These are phyloP conservation scores for Closterium sp. DNA, from an alignment of 139 green algal species.

Conservation along the genomic window DNA sequence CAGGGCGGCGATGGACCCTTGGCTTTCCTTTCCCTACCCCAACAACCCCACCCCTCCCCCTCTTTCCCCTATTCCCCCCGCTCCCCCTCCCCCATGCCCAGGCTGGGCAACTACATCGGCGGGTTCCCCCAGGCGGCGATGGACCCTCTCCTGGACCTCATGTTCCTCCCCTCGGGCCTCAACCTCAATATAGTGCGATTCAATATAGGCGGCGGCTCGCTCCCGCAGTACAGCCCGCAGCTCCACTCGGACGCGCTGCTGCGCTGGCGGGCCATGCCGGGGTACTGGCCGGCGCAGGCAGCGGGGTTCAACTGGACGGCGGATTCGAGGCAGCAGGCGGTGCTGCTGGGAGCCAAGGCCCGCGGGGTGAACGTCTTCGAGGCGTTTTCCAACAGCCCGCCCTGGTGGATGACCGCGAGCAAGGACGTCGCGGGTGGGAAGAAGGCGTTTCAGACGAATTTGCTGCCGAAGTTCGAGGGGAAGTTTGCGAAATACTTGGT, in stretches of 20 bases:
- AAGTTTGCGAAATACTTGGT: slow-evolving; percentile 48
- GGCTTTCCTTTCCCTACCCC: no score
- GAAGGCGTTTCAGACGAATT: slow-evolving; percentile 27
- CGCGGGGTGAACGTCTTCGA: slow-evolving; percentile 44
- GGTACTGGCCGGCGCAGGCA: neutral
- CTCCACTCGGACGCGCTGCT: neutral
- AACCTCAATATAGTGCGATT: neutral
- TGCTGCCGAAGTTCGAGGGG: slow-evolving; percentile 21
- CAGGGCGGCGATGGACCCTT: no score
- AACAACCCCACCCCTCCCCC: no score
- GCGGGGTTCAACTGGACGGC: slow-evolving; percentile 30
- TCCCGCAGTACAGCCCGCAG: neutral
- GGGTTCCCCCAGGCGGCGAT: neutral
- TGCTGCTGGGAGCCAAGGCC: slow-evolving; percentile 35
- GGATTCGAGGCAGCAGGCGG: slow-evolving; percentile 34
- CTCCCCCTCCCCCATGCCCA: neutral
- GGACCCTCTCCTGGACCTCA: neutral
- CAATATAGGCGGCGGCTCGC: neutral
- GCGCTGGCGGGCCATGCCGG: neutral
- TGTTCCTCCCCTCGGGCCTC: neutral
- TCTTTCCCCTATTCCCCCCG: no score
- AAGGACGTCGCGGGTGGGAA: slow-evolving; percentile 26
- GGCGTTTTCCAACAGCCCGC: slow-evolving; percentile 53
- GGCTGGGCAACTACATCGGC: neutral
- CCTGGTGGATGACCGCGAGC: slow-evolving; percentile 51